phyloP scores from a whole-genome alignment of 1,284 basidiomycete genomes.

The Melampsora larici-populina region DNA sequence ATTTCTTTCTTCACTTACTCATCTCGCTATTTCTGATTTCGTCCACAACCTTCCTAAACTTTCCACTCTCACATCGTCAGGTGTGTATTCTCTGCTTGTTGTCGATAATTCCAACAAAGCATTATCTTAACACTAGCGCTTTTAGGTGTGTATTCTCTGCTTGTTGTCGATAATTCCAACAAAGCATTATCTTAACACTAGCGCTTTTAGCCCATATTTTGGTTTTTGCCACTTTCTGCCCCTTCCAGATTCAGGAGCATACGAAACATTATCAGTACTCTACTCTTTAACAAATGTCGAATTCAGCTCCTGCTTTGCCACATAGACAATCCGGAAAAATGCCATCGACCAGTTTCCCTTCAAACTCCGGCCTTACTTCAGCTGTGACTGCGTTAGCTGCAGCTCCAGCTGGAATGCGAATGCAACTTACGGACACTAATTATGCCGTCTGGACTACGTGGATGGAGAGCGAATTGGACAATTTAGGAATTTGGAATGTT shows the following conservation, averaged over 20 bases:
- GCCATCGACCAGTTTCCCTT: not conserved
- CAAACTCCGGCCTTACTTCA: not conserved
- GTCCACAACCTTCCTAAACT: not conserved
- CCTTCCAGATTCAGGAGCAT: too few relatives aligned
- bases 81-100: not conserved
- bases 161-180: not conserved
- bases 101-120: not conserved
- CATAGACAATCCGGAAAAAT: too few relatives aligned
- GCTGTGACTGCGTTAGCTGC: not conserved
- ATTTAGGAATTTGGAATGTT: not conserved
- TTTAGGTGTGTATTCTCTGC: not conserved
- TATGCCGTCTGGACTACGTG: not conserved
- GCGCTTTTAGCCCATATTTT: not conserved
- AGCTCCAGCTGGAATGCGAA: not conserved
- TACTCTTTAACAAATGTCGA: too few relatives aligned
- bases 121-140: not conserved
- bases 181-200: not conserved
- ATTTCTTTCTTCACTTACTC: not conserved
- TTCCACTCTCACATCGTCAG: too few relatives aligned
- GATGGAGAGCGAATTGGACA: not conserved
- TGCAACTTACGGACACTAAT: not conserved
- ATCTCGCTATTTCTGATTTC: not conserved
- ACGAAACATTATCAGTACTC: constrained; percentile 6
- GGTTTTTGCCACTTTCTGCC: too few relatives aligned
- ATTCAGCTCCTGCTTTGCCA: too few relatives aligned